Conservation (phyloP, 192 early-diverging fungal genomes). For the Entomortierella beljakovae region DNA sequence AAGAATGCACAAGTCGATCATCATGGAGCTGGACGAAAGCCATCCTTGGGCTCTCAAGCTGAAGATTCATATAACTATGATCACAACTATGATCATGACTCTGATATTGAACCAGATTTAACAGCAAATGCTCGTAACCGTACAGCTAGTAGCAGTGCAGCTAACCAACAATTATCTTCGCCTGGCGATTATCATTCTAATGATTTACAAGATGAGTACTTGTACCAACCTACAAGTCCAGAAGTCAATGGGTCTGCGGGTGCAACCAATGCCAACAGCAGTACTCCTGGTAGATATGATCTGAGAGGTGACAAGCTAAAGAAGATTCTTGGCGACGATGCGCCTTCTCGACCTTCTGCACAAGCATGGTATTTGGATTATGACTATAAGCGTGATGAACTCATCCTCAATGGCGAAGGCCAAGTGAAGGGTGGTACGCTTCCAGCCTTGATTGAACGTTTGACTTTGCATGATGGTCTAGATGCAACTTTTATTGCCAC, state of each 20-base stretch:
- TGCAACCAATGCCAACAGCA: slow-evolving; percentile 26
- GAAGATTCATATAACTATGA: slow-evolving; percentile 30
- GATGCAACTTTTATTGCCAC: slow-evolving; percentile 86
- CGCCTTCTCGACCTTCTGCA: slow-evolving; percentile 39
- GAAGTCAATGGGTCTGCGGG: neutral
- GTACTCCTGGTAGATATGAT: slow-evolving; percentile 27
- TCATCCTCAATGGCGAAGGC: slow-evolving; percentile 75
- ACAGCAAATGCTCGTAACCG: slow-evolving; percentile 14
- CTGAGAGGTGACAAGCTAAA: slow-evolving; percentile 60
- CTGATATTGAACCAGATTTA: slow-evolving; percentile 42
- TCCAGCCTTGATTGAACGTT: slow-evolving; percentile 74
- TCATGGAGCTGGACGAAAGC: slow-evolving; percentile 4
- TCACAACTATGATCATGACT: slow-evolving; percentile 45
- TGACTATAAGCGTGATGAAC: slow-evolving; percentile 67
- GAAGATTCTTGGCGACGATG: slow-evolving; percentile 68
- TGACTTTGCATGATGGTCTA: slow-evolving; percentile 76
- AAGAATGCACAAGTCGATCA: neutral
- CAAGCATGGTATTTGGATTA: slow-evolving; percentile 65
- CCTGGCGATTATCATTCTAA: neutral
- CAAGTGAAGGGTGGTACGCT: slow-evolving; percentile 79
- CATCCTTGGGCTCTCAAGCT: neutral
- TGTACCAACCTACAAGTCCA: neutral
- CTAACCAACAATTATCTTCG: slow-evolving; percentile 14
- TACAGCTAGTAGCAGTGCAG: slow-evolving; percentile 1
- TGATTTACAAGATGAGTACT: slow-evolving; percentile 1